Percentiles rank a stretch among this genome's conserved stretches.
phyloP scores from a whole-genome alignment of 345 rosid species.

The Syzygium aqueum region DNA sequence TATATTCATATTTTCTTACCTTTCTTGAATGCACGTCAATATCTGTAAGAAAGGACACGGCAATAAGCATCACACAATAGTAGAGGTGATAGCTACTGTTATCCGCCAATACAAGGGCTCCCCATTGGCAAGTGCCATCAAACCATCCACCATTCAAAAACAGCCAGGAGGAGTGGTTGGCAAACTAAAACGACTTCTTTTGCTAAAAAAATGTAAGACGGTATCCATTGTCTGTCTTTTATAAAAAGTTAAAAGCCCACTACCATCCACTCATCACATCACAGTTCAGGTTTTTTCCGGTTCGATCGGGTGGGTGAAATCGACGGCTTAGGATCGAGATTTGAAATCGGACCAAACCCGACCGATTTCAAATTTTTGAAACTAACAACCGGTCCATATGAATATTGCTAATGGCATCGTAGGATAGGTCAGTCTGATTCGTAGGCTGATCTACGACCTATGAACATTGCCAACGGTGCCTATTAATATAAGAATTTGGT shows the following conservation, averaged over 20 bases:
- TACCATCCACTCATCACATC: too few relatives aligned
- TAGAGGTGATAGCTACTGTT: neutral
- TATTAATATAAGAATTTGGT: neutral
- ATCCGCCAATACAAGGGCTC: neutral
- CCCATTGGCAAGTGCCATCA: neutral
- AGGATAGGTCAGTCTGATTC: too few relatives aligned
- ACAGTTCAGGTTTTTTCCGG: neutral
- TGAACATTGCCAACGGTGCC: neutral
- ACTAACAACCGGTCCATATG: too few relatives aligned
- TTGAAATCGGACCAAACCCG: too few relatives aligned
- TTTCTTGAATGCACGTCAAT: neutral
- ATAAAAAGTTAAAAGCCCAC: too few relatives aligned
- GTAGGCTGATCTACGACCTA: neutral
- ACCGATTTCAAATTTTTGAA: too few relatives aligned
- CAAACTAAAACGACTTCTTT: neutral
- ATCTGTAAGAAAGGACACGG: neutral
- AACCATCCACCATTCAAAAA: neutral
- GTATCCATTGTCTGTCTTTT: neutral
- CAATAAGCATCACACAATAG: neutral
- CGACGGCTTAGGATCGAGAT: neutral
- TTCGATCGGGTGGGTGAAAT: neutral
- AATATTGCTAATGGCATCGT: too few relatives aligned
- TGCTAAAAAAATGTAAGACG: too few relatives aligned
- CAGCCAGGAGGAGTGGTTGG: neutral
- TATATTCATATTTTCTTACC: neutral